Conservation (phyloP, 306 rosid genomes). For the Luffa aegyptiaca region DNA sequence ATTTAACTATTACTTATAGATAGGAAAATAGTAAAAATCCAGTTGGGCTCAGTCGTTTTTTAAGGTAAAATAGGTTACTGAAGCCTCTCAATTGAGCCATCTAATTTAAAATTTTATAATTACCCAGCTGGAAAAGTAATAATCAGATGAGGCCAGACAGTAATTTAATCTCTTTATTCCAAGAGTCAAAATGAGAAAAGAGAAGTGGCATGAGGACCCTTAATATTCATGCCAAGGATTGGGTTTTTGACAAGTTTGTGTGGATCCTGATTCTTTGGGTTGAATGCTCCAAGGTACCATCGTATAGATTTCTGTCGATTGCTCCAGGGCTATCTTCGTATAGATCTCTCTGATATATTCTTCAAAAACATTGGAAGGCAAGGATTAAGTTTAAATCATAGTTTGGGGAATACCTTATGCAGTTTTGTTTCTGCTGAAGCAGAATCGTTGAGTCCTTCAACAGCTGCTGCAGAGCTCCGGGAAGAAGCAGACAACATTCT, state of each 20-base stretch:
- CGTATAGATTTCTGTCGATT: neutral
- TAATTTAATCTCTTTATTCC: neutral
- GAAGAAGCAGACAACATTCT: slow-evolving; percentile 54
- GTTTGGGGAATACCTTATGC: slow-evolving; percentile 48
- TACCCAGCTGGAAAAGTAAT: neutral
- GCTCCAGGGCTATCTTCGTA: neutral
- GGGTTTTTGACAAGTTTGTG: neutral
- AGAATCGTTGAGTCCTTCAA: slow-evolving; percentile 33
- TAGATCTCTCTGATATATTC: neutral
- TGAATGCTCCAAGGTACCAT: neutral
- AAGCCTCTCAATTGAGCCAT: neutral
- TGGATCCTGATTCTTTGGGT: neutral
- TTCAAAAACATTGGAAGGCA: neutral
- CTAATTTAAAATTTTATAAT: neutral
- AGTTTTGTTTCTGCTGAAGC: slow-evolving; percentile 63
- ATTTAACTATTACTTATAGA: neutral
- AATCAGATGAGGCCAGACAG: neutral
- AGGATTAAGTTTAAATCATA: neutral
- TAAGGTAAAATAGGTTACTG: neutral
- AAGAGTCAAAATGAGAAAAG: neutral
- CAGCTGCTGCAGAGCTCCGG: slow-evolving; percentile 25
- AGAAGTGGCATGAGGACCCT: neutral
- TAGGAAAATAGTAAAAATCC: neutral
- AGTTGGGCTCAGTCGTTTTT: neutral
- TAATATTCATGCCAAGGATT: neutral